Conservation (phyloP, 1,284 basidiomycete species). For the Heliocybe sulcata region DNA sequence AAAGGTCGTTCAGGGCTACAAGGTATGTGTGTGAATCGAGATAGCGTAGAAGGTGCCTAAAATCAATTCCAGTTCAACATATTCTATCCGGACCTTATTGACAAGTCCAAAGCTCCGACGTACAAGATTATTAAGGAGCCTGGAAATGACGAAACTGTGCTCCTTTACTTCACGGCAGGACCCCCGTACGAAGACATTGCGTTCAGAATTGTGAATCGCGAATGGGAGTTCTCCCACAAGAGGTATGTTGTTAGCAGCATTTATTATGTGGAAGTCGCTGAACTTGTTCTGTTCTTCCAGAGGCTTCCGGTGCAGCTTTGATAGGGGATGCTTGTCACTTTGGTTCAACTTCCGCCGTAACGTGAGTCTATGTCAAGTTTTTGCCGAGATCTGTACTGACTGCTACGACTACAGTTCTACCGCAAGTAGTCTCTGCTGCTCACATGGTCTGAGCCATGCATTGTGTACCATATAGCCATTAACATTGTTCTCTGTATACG, state of each 20-base stretch:
- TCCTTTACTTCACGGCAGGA: slow-evolving; percentile 92
- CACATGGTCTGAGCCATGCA: background rate
- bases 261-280: background rate
- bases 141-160: slow-evolving; percentile 90
- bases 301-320: slow-evolving; percentile 81
- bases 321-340: slow-evolving; percentile 76
- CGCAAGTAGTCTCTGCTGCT: slow-evolving; percentile 39
- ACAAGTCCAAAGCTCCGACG: slow-evolving; percentile 93
- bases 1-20: slow-evolving; percentile 98
- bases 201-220: slow-evolving; percentile 94
- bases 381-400: slow-evolving; percentile 9
- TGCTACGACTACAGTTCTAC: slow-evolving; percentile 59
- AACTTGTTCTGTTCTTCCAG: slow-evolving; percentile 27
- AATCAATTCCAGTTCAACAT: slow-evolving; percentile 67
- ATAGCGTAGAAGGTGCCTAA: slow-evolving; percentile 1
- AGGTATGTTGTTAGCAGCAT: slow-evolving; percentile 39
- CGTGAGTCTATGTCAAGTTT: slow-evolving; percentile 40
- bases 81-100: slow-evolving; percentile 94
- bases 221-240: slow-evolving; percentile 98
- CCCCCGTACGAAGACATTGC: slow-evolving; percentile 99
- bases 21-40: slow-evolving; percentile 41
- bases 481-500: no score
- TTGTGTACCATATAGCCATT: background rate
- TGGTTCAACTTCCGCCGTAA: slow-evolving; percentile 89
- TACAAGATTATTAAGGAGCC: slow-evolving; percentile 91